Base-by-base conservation (phyloP, 371 early-diverging fungal species). In the Rhizopus arrhizus region DNA sequence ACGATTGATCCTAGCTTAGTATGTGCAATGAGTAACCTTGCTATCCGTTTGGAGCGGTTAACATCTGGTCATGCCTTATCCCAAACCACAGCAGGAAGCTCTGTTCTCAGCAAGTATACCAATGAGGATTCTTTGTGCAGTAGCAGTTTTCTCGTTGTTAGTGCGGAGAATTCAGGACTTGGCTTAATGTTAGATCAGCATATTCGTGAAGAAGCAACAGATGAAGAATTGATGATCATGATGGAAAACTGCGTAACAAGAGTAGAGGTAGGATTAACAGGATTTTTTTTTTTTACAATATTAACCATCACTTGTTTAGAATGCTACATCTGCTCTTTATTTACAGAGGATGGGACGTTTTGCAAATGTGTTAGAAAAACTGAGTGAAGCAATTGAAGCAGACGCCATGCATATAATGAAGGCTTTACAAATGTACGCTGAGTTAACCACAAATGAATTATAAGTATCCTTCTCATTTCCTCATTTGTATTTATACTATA, bases 341-440 rank as follows among this genome's bases (percentile, higher is more conserved):
- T 73, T 85, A 52, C 68, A 74, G 51, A 75, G 80, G 56, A 60
- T 78, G 13, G 79, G 81, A 0, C 64, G 65, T 47, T 82, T 74
- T 69, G 70, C 81, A 36, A 46, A 63, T 29, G 82, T 79, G 11
- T 70, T 83, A 9, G 81, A 83, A 47, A 66, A 73, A 32, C 65
- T 85, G 0, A 77, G 84, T 28, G 70, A 78, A 29, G 78, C 80
- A 6, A 68, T 81, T 35, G 74, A 68, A 35, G 50, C 77, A 7
- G 85, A 85, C 49, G 75, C 81, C 3, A 65, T 66, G 42, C 75
- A 82, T 53, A 78, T 85, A 40, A 48, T 82, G 35, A 65, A 77
- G 12, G 83, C 84, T 11, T 66, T 83, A 65, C 84, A 82, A 65
- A 82, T 82, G 77, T 81, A 81, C 63, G 72, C 73, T 36, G 70